phyloP scores from a whole-genome alignment of 75 land plant genomes.

The Isoetes taiwanensis region DNA sequence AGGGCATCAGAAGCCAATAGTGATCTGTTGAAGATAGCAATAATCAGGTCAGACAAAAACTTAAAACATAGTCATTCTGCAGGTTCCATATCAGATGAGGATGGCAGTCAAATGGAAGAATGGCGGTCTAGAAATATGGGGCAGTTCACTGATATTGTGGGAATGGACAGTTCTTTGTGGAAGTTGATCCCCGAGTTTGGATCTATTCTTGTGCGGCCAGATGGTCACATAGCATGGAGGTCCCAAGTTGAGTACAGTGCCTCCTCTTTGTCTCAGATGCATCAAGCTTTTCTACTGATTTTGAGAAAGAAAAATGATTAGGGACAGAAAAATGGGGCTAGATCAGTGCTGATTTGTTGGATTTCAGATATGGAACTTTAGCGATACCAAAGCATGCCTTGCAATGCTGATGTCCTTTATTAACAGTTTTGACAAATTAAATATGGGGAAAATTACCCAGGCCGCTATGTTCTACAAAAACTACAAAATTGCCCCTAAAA shows the following conservation, averaged over 20 bases:
- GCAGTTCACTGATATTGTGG: conserved; percentile 35
- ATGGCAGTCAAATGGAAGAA: too few relatives aligned
- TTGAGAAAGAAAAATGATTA: too few relatives aligned
- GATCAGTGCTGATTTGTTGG: too few relatives aligned
- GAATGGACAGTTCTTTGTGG: conserved; percentile 61
- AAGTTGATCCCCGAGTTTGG: conserved; percentile 46
- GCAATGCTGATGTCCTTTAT: too few relatives aligned
- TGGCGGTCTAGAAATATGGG: conserved; percentile 10
- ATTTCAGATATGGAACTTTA: too few relatives aligned
- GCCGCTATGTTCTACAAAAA: too few relatives aligned
- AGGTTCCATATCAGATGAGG: conserved; percentile 10
- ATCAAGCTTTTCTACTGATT: not conserved
- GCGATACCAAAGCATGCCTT: too few relatives aligned
- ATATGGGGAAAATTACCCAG: too few relatives aligned
- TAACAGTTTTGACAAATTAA: too few relatives aligned
- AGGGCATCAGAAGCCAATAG: conserved; percentile 28
- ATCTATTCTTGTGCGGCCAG: conserved; percentile 75
- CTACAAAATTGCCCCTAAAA: too few relatives aligned
- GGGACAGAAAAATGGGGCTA: too few relatives aligned
- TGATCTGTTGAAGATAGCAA: conserved; percentile 30
- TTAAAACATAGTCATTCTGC: conserved; percentile 11
- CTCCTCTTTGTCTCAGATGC: conserved; percentile 2
- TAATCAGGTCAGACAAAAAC: conserved; percentile 52
- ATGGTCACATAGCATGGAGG: conserved; percentile 89
- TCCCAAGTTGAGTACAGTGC: not conserved